phyloP scores from a whole-genome alignment of 306 rosid species.

The Cicer judaicum region DNA sequence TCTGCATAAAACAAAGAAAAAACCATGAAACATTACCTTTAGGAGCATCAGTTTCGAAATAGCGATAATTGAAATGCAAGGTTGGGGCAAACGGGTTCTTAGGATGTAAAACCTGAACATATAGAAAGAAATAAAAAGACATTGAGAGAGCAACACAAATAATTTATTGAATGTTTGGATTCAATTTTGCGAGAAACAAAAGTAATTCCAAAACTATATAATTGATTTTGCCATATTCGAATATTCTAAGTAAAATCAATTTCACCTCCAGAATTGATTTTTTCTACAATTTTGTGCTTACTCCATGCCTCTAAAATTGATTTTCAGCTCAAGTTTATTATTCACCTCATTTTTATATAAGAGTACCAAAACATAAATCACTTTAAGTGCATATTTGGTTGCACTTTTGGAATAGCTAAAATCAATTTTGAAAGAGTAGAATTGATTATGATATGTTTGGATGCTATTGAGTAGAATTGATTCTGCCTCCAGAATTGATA shows the following conservation, averaged over 20 bases:
- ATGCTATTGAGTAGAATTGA: too few relatives aligned
- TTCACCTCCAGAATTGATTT: background rate
- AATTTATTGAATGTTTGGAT: background rate
- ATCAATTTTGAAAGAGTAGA: too few relatives aligned
- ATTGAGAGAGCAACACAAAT: background rate
- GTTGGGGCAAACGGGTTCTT: slow-evolving; percentile 99
- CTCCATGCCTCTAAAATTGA: background rate
- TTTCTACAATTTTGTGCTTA: background rate
- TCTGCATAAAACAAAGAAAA: slow-evolving; percentile 5
- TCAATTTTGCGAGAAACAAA: background rate
- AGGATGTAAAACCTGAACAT: slow-evolving; percentile 85
- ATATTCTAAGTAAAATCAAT: background rate
- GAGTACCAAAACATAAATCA: too few relatives aligned
- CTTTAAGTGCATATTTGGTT: too few relatives aligned
- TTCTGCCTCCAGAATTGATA: too few relatives aligned
- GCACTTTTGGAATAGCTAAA: too few relatives aligned
- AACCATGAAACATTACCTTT: slow-evolving; percentile 52
- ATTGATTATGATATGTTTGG: too few relatives aligned
- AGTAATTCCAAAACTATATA: background rate
- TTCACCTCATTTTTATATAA: background rate
- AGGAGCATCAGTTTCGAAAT: slow-evolving; percentile 94
- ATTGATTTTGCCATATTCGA: background rate
- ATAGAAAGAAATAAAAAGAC: background rate
- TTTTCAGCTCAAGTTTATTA: background rate
- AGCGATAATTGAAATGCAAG: slow-evolving; percentile 91